Evolutionary conservation across 352 stramenopile genomes (phyloP), one percentile per base, ranked within the genome.

Genomic region (Elongisporangium undulatum): DNA sequence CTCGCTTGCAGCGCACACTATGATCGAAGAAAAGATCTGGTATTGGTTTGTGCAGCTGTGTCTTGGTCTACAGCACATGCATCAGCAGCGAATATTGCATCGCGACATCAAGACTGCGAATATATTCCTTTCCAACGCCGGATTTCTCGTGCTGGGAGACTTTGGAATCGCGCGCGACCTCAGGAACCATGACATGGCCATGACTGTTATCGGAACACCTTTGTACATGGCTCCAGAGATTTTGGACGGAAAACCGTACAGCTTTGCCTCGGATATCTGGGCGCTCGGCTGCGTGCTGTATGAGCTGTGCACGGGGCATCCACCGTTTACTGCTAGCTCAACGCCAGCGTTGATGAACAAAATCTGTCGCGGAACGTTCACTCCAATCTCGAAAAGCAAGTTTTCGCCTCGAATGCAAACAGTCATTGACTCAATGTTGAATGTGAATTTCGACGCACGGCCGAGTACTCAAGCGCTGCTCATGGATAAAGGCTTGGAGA

Each of bases 91-190:
- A 12, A 66, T 95, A 15, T 61, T 95, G 53, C 92, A 98, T 53
- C 80, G 87, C 41, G 93, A 98, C 63, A 55, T 98, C 24, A 98
- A 98, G 67, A 96, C 90, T 24, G 75, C 94, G 63, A 98, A 98
- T 63, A 66, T 95, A 10, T 95, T 95, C 49, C 57, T 94, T 4
- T 77, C 64, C 1, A 66, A 75, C 39, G 58, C 67, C 17, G 80
- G 87, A 10, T 81, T 82, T 24, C 62, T 97, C 4, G 88, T 97
- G 1, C 63, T 98, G 4, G 91, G 92, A 1, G 93, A 98, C 59
- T 77, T 98, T 16, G 90, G 92, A 8, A 95, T 97, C 61, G 88
- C 87, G 6, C 58, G 67, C 6, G 74, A 79, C 23, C 34, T 80
- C 0, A 12, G 12, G 3, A 56, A 26, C n/a, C 41, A 64, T 23